Percentiles rank a stretch among this genome's conserved stretches.
phyloP scores from a whole-genome alignment of 257 asterid species.

The Haberlea rhodopensis region DNA sequence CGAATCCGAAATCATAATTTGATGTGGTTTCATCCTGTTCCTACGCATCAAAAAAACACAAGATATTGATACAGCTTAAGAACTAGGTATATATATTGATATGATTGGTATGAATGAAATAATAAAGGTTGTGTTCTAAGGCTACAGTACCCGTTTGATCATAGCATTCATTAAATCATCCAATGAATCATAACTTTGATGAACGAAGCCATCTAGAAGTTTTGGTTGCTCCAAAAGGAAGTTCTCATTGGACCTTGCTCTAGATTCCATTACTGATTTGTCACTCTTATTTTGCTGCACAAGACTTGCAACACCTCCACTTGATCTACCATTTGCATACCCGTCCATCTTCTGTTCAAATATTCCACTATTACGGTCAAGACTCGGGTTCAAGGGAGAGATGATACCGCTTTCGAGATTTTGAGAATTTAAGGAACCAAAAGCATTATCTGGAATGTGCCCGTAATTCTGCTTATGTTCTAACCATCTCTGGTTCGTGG shows the following conservation, averaged over 20 bases:
- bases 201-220: not conserved
- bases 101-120: constrained; percentile 4
- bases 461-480: constrained; percentile 36
- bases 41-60: constrained; percentile 15
- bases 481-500: constrained; percentile 46
- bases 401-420: constrained; percentile 36
- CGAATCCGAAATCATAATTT: not conserved
- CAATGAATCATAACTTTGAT: not conserved
- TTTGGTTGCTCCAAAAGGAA: constrained; percentile 16
- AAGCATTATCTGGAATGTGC: constrained; percentile 31
- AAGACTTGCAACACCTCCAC: constrained; percentile 40
- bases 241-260: constrained; percentile 47
- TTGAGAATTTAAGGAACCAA: constrained; percentile 40
- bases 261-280: constrained; percentile 30
- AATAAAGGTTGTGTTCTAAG: not conserved
- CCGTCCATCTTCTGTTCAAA: constrained; percentile 42
- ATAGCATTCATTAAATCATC: not conserved
- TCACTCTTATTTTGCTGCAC: constrained; percentile 42
- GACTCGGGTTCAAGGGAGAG: constrained; percentile 35
- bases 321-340: constrained; percentile 42
- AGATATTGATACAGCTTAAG: not conserved
- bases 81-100: not conserved
- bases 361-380: constrained; percentile 36
- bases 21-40: not conserved
- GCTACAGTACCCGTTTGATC: constrained; percentile 17